Base-by-base conservation (phyloP, 441 rosid genomes). In the Corymbia citriodora region DNA sequence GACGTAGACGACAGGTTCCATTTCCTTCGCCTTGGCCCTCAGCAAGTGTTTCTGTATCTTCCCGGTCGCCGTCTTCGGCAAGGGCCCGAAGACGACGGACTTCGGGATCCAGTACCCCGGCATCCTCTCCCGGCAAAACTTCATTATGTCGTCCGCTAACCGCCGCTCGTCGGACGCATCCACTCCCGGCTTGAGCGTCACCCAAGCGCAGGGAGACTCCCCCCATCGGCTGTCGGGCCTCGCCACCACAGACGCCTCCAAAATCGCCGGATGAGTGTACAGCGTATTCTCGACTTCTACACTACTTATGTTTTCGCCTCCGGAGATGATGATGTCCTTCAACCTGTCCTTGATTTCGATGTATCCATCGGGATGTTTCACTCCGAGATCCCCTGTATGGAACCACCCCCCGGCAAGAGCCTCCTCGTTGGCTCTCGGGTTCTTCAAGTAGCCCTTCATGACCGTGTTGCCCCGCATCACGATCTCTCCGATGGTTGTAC, bases 221-320 rank as follows among this genome's bases (percentile, higher is more conserved):
- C 97, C 98, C 99, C 99, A 97, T 23, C 94, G 95, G 89, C 96
- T 97, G 15, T 97, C 97, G 1, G 96, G 95, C 90, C 98, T 95
- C 16, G 98, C 99, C 90, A 97, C 99, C 57, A 97, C 98, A 0
- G 99, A 96, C 33, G 94, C 99, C 93, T 98, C 99, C 59, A 95
- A 93, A 70, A 97, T 93, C 12, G 98, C 96, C 2, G 98, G 98
- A 88, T 97, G 99, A 10, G 92, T 89, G 93, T 97, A 98, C 0
- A 98, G 68, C 2, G 91, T 88, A 87, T 97, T 97, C 90, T 97
- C 99, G 1, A 97, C 93, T 94, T 97, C 99, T 55, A 98, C 92
- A 40, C 98, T 98, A 63, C 99, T 97, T 40, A 96, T 98, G 94
- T 97, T 97, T 90, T 98, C 99, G 4, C 99, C 99, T 25, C 99